Conservation (phyloP, 352 stramenopile genomes). For the Pythium guiyangense region DNA sequence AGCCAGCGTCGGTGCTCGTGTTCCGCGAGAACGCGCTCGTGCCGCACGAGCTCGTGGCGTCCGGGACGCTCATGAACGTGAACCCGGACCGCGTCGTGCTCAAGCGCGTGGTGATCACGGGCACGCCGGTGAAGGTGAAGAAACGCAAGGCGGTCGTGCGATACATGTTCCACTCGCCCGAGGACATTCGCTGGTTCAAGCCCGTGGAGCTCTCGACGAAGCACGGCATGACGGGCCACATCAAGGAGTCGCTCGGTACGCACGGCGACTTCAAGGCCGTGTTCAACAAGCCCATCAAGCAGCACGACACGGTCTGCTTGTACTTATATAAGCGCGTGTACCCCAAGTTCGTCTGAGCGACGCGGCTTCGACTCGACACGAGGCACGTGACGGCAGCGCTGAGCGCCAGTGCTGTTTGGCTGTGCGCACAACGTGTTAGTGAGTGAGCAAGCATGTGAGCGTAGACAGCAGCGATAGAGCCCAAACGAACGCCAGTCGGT, state of each 20-base stretch:
- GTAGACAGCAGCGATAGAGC: no score
- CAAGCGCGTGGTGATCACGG: conserved; percentile 98
- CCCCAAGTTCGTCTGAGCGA: conserved; percentile 91
- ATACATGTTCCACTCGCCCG: conserved; percentile 99
- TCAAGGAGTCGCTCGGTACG: conserved; percentile 97
- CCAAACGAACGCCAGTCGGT: no score
- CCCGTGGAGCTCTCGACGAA: conserved; percentile 97
- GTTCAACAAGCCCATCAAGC: conserved; percentile 99
- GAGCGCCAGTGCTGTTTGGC: no score
- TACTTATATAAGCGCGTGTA: conserved; percentile 99
- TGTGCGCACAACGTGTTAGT: no score
- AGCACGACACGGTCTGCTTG: conserved; percentile 99
- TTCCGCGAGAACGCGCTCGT: conserved; percentile 72
- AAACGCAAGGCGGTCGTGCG: conserved; percentile 97
- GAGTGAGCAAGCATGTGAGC: no score
- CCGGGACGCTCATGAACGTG: conserved; percentile 93
- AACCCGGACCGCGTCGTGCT: conserved; percentile 97
- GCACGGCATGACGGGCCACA: conserved; percentile 97
- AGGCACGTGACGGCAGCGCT: neutral
- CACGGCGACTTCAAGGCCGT: conserved; percentile 99
- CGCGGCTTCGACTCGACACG: neutral
- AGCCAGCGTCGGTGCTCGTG: conserved; percentile 94
- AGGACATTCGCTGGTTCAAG: conserved; percentile 98
- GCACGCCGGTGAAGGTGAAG: conserved; percentile 98
- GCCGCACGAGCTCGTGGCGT: conserved; percentile 86